Conservation (phyloP, 2,329 filamentous ascomycete species). For the Ophiostoma piceae region DNA sequence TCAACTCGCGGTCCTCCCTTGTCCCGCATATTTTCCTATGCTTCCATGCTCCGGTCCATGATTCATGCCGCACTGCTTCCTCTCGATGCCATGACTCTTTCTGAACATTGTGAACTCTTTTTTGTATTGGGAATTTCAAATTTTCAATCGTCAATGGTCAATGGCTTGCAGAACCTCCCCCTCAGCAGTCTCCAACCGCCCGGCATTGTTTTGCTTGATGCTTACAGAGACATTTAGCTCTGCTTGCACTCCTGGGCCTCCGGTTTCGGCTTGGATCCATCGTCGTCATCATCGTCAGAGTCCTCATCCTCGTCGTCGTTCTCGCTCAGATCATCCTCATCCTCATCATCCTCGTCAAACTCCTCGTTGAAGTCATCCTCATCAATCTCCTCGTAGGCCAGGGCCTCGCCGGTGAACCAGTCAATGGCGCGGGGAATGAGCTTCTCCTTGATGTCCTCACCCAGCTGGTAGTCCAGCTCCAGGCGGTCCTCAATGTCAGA, state of each 20-base stretch:
- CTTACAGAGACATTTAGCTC: conserved; percentile 50
- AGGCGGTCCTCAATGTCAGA: conserved; percentile 95
- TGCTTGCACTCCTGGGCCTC: conserved; percentile 95
- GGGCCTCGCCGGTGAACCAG: conserved; percentile 98
- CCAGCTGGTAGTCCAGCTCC: conserved; percentile 96
- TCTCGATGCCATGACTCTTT: conserved; percentile 4
- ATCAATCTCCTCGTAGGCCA: conserved; percentile 91
- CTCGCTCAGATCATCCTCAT: conserved; percentile 81
- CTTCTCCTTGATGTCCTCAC: conserved; percentile 99
- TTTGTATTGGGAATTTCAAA: neutral
- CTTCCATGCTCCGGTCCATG: neutral
- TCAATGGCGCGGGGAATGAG: conserved; percentile 96
- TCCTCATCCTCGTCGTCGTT: conserved; percentile 79
- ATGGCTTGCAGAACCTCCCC: conserved; percentile 12
- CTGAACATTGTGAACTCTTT: neutral
- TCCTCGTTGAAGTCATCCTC: conserved; percentile 75
- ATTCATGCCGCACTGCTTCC: neutral
- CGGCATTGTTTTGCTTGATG: neutral
- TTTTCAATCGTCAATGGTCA: neutral
- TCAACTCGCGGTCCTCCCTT: conserved; percentile 1
- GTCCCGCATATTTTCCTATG: conserved; percentile 4
- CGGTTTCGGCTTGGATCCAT: conserved; percentile 84
- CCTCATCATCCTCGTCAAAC: conserved; percentile 86
- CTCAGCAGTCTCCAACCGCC: neutral
- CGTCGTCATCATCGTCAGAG: conserved; percentile 72